A percentile compares a stretch with the other conserved stretches of the same genome.
Evolutionary conservation across 345 rosid species (phyloP).

Genomic region (Hypericum androsaemum): DNA sequence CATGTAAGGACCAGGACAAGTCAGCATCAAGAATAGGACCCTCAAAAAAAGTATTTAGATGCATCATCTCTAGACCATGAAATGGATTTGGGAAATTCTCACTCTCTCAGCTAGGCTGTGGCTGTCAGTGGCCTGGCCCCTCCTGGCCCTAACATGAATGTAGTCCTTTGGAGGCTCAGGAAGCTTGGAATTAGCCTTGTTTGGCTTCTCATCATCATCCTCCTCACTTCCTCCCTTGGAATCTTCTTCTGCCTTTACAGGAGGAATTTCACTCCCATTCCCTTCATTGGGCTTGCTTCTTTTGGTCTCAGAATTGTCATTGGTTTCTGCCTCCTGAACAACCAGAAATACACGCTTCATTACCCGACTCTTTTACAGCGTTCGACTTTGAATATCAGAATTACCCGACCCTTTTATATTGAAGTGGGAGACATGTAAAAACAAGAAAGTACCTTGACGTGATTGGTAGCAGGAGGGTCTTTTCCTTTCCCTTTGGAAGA

Average conservation of each 20-base stretch:
- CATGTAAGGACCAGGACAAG: too few species aligned
- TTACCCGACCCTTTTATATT: too few species aligned
- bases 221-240: slow-evolving; percentile 8
- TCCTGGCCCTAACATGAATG: slow-evolving; percentile 87
- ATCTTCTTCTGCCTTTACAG: slow-evolving; percentile 31
- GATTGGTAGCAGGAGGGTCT: slow-evolving; percentile 25
- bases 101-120: slow-evolving; percentile 97
- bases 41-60: too few species aligned
- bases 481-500: slow-evolving; percentile 34
- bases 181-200: slow-evolving; percentile 25
- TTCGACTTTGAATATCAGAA: too few species aligned
- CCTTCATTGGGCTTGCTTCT: slow-evolving; percentile 24
- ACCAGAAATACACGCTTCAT: background rate
- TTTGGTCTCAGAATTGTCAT: slow-evolving; percentile 28
- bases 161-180: slow-evolving; percentile 72
- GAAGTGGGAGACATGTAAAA: too few species aligned
- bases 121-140: slow-evolving; percentile 97
- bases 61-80: too few species aligned
- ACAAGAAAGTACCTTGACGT: slow-evolving; percentile 23
- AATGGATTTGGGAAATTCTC: slow-evolving; percentile 12
- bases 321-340: slow-evolving; percentile 30
- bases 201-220: slow-evolving; percentile 15
- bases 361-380: too few species aligned
- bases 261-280: slow-evolving; percentile 18
- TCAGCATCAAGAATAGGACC: too few species aligned